Evolutionary conservation across 345 rosid genomes (phyloP).

Genomic region (Gossypium ekmanianum): DNA sequence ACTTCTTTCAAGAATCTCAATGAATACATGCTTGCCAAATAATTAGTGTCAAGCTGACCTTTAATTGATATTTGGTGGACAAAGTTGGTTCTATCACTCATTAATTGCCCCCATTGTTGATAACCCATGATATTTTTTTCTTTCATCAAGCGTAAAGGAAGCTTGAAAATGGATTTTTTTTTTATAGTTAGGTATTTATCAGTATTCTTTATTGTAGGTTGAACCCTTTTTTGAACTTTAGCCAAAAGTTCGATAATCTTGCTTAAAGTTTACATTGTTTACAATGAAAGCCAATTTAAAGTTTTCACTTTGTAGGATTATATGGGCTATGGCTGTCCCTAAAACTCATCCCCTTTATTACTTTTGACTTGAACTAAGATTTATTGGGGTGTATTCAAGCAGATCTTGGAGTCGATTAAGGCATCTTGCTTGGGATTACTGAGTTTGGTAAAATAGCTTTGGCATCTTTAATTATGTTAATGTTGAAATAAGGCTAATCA

Average conservation of each 20-base stretch:
- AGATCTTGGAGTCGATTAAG: slow-evolving; percentile 10
- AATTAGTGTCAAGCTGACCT: neutral
- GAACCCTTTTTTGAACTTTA: slow-evolving; percentile 5
- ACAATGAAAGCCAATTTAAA: neutral
- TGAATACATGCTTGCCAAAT: neutral
- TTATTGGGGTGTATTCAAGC: neutral
- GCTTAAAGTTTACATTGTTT: slow-evolving; percentile 21
- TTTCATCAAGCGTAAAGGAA: neutral
- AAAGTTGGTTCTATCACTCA: neutral
- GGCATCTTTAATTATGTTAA: neutral
- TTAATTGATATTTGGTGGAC: neutral
- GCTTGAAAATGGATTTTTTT: neutral
- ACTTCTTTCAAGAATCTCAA: neutral
- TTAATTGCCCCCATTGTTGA: slow-evolving; percentile 6
- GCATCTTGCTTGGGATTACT: neutral
- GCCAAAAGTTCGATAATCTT: slow-evolving; percentile 4
- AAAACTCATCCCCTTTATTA: neutral
- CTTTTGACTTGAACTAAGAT: slow-evolving; percentile 9
- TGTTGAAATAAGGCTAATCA: neutral
- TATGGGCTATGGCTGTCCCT: slow-evolving; percentile 12
- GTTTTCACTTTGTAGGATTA: slow-evolving; percentile 5
- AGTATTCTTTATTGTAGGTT: slow-evolving; percentile 2
- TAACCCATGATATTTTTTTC: neutral
- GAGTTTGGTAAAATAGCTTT: neutral
- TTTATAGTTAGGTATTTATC: neutral